Percentiles rank a stretch among this genome's conserved stretches.
These are phyloP conservation scores for Aspergillus terreus DNA, from an alignment of 2,329 filamentous ascomycete genomes.

Conservation along the genomic window DNA sequence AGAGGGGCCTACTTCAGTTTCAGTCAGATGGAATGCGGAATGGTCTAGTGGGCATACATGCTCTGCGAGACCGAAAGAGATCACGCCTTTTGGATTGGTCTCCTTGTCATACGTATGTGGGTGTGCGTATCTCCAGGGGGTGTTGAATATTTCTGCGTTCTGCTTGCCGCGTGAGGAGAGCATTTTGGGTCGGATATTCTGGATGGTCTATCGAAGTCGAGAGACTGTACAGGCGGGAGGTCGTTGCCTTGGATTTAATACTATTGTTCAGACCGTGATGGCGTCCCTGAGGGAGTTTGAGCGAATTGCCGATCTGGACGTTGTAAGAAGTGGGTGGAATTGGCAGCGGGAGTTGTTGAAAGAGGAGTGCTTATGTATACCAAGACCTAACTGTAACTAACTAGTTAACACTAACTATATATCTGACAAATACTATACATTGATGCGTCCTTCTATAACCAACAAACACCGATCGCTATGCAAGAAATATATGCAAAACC, in stretches of 20 bases:
- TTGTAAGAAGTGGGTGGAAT: not conserved
- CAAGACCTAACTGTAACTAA: not conserved
- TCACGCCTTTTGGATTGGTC: conserved; percentile 28
- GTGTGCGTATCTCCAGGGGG: conserved; percentile 27
- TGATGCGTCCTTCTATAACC: not conserved
- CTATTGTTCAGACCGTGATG: no score
- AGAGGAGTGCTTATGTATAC: not conserved
- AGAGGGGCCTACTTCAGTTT: conserved; percentile 30
- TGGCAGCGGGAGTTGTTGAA: not conserved
- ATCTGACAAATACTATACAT: not conserved
- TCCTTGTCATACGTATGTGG: conserved; percentile 24
- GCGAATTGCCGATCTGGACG: no score
- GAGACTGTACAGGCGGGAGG: not conserved
- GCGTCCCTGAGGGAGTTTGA: no score
- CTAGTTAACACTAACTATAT: not conserved
- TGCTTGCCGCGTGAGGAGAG: conserved; percentile 24
- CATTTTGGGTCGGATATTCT: conserved; percentile 14
- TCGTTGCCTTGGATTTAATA: no score
- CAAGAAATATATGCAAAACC: conserved; percentile 2
- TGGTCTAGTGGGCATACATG: conserved; percentile 21
- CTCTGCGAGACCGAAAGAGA: conserved; percentile 35
- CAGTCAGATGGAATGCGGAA: not conserved
- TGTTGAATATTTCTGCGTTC: conserved; percentile 17
- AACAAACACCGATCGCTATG: conserved; percentile 17
- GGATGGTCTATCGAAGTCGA: not conserved